Evolutionary conservation across 345 rosid genomes (phyloP).

Genomic region (Gossypium australe): DNA sequence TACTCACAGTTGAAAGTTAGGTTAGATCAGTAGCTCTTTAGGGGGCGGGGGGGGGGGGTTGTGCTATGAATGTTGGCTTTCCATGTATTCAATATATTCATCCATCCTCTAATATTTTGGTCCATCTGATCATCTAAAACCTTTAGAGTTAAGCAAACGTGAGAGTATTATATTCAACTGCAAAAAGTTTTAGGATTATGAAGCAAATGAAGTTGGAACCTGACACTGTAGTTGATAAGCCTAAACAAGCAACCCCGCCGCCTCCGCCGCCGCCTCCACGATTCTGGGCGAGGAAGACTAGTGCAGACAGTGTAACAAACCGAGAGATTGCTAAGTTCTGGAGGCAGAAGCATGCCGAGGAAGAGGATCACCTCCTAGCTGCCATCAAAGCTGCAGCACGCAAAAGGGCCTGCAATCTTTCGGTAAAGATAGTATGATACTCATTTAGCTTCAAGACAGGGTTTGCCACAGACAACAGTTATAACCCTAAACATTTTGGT

Average conservation of each 20-base stretch:
- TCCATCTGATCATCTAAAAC: slow-evolving; percentile 4
- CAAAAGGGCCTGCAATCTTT: slow-evolving; percentile 63
- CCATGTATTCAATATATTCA: background rate
- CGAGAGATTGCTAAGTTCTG: slow-evolving; percentile 76
- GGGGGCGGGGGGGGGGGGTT: background rate
- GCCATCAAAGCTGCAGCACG: slow-evolving; percentile 90
- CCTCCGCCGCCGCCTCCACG: slow-evolving; percentile 43
- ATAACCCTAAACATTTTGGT: background rate
- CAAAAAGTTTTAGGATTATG: slow-evolving; percentile 21
- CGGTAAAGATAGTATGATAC: slow-evolving; percentile 36
- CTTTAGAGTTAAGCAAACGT: background rate
- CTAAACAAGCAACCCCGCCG: slow-evolving; percentile 26
- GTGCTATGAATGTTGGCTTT: background rate
- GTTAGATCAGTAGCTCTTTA: slow-evolving; percentile 38
- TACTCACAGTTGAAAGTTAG: slow-evolving; percentile 44
- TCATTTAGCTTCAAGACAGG: slow-evolving; percentile 9
- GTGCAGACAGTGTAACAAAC: slow-evolving; percentile 54
- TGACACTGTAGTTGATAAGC: slow-evolving; percentile 19
- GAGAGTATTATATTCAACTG: background rate
- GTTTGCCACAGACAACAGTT: background rate
- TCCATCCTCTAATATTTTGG: background rate
- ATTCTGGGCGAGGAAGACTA: slow-evolving; percentile 33
- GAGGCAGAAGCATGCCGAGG: slow-evolving; percentile 60
- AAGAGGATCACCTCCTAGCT: slow-evolving; percentile 85
- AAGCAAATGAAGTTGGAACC: slow-evolving; percentile 34